Evolutionary conservation across 164 flowering plant species (phyloP).

Genomic region (Kalanchoe fedtschenkoi): DNA sequence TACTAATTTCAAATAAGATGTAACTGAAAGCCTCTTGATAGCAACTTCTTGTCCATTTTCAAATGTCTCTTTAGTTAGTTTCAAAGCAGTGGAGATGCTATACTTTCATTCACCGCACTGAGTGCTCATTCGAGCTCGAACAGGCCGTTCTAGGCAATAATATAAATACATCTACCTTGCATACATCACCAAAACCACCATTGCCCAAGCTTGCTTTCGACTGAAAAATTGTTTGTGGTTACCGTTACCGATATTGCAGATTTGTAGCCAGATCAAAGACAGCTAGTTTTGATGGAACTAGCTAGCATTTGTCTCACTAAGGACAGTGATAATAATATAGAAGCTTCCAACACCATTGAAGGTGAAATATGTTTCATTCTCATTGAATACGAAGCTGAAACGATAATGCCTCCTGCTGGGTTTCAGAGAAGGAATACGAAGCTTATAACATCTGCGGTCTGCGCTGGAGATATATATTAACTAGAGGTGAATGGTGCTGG

Average conservation of each 20-base stretch:
- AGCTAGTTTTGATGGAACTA: no score
- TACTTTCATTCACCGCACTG: background rate
- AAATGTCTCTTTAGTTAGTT: background rate
- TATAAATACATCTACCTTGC: background rate
- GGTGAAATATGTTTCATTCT: background rate
- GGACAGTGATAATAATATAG: constrained; percentile 1
- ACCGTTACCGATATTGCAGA: no score
- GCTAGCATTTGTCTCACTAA: background rate
- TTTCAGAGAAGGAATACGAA: constrained; percentile 9
- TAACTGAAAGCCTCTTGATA: constrained; percentile 5
- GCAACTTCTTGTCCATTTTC: constrained; percentile 6
- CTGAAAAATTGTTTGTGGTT: constrained; percentile 18
- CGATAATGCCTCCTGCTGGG: background rate
- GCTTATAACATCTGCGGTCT: no score
- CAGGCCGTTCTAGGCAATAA: background rate
- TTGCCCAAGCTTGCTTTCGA: constrained; percentile 14
- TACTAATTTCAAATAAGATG: no score
- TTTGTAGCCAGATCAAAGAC: constrained; percentile 11
- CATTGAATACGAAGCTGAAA: background rate
- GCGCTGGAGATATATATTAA: no score
- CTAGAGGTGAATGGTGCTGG: no score
- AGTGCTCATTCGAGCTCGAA: background rate
- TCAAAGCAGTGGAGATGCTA: background rate
- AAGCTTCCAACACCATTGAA: background rate
- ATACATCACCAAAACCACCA: constrained; percentile 28